Evolutionary conservation across 2,329 filamentous ascomycete genomes (phyloP).

Genomic region (Macrophomina tecta): DNA sequence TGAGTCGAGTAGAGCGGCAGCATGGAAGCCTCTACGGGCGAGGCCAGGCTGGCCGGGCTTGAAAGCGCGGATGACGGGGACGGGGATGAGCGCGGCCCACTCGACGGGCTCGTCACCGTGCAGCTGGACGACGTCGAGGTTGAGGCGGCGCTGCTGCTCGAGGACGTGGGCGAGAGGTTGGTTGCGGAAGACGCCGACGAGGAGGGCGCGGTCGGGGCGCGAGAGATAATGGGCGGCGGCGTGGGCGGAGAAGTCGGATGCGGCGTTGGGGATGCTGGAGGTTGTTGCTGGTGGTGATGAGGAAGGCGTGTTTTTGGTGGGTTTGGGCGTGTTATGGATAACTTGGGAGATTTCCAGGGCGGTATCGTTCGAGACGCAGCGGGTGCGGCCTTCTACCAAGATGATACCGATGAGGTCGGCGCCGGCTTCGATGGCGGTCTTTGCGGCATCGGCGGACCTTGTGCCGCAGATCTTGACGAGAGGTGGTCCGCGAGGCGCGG

Average conservation of each 20-base stretch:
- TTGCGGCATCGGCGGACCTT: slow-evolving; percentile 78
- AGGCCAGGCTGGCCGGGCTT: slow-evolving; percentile 76
- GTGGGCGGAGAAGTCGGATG: slow-evolving; percentile 75
- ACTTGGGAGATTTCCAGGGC: slow-evolving; percentile 80
- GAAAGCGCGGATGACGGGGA: slow-evolving; percentile 89
- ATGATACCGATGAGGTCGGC: slow-evolving; percentile 95
- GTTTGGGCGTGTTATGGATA: slow-evolving; percentile 65
- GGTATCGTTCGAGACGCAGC: slow-evolving; percentile 78
- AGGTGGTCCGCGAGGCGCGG: slow-evolving; percentile 27
- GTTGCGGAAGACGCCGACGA: slow-evolving; percentile 94
- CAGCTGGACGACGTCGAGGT: slow-evolving; percentile 87
- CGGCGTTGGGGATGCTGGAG: slow-evolving; percentile 38
- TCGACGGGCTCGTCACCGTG: slow-evolving; percentile 92
- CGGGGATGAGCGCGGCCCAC: slow-evolving; percentile 87
- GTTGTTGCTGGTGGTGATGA: slow-evolving; percentile 33
- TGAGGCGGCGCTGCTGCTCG: slow-evolving; percentile 74
- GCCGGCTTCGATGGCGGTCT: slow-evolving; percentile 80
- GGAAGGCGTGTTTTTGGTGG: slow-evolving; percentile 29
- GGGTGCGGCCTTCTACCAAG: slow-evolving; percentile 78
- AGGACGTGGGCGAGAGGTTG: slow-evolving; percentile 85
- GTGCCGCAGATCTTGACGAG: slow-evolving; percentile 95
- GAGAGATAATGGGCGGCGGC: slow-evolving; percentile 53
- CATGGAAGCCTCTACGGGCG: slow-evolving; percentile 78
- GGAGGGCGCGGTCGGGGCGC: slow-evolving; percentile 67
- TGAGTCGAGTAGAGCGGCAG: slow-evolving; percentile 83